A percentile compares a stretch with the other conserved stretches of the same genome.
Evolutionary conservation across 2,329 filamentous ascomycete genomes (phyloP).

Genomic region (Gremmenia infestans): DNA sequence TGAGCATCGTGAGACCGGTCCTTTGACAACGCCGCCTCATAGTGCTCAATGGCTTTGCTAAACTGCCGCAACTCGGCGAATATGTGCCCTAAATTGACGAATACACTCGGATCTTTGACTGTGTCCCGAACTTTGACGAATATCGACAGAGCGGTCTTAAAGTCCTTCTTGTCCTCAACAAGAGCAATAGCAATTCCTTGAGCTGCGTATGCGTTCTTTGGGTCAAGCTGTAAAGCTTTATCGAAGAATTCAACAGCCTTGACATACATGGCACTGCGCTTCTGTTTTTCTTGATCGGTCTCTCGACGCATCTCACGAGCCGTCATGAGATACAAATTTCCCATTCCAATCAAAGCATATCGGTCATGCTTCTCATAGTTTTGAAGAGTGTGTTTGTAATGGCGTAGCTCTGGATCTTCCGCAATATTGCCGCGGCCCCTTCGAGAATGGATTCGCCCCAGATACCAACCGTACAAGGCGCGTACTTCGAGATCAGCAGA

Average conservation of each 20-base stretch:
- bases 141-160: constrained; percentile 74
- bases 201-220: constrained; percentile 91
- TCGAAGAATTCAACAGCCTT: constrained; percentile 98
- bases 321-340: constrained; percentile 76
- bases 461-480: constrained; percentile 90
- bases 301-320: constrained; percentile 93
- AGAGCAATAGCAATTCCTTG: constrained; percentile 94
- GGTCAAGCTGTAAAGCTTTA: constrained; percentile 91
- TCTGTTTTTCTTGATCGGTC: constrained; percentile 84
- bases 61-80: constrained; percentile 89
- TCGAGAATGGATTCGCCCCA: constrained; percentile 74
- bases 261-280: constrained; percentile 78
- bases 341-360: constrained; percentile 96
- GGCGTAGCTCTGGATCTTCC: constrained; percentile 86
- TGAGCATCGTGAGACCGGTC: constrained; percentile 58
- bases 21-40: constrained; percentile 69
- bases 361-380: constrained; percentile 95
- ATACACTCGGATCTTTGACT: constrained; percentile 80
- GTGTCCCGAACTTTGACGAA: constrained; percentile 90
- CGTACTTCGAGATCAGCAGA: constrained; percentile 85
- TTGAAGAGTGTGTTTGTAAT: constrained; percentile 94
- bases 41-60: constrained; percentile 87
- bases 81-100: constrained; percentile 89
- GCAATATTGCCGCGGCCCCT: constrained; percentile 75
- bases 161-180: constrained; percentile 90